Percentiles rank a stretch among this genome's conserved stretches.
phyloP scores from a whole-genome alignment of 2,329 filamentous ascomycete genomes.

The Ascochyta pisi region DNA sequence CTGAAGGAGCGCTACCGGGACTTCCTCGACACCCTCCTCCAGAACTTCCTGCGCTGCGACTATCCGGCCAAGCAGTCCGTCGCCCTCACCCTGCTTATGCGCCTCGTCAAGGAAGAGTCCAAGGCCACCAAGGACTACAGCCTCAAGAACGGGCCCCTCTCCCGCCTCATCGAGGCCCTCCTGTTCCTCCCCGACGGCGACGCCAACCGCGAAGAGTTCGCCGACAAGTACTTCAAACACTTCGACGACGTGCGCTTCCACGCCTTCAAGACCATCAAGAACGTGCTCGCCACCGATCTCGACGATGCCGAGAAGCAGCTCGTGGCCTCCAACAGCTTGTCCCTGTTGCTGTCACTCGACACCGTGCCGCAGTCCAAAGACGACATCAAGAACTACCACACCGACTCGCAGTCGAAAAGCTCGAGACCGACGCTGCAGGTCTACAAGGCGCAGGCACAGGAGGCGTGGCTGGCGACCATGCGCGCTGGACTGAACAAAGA shows the following conservation, averaged over 20 bases:
- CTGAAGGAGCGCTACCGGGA: conserved; percentile 76
- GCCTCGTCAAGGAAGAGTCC: conserved; percentile 77
- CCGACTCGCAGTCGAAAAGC: conserved; percentile 70
- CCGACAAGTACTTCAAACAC: conserved; percentile 77
- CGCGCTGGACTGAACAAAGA: conserved; percentile 69
- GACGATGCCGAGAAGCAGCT: conserved; percentile 28
- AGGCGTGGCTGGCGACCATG: conserved; percentile 84
- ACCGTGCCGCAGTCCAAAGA: conserved; percentile 71
- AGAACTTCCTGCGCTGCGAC: conserved; percentile 63
- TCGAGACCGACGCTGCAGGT: conserved; percentile 64
- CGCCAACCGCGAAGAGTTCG: conserved; percentile 72
- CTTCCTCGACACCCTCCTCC: conserved; percentile 69
- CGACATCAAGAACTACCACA: conserved; percentile 73
- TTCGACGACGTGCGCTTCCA: conserved; percentile 87
- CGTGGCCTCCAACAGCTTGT: conserved; percentile 61
- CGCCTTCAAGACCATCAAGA: conserved; percentile 78
- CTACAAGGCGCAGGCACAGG: conserved; percentile 82
- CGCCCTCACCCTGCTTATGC: conserved; percentile 81
- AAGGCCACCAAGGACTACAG: conserved; percentile 57
- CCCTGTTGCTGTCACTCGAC: conserved; percentile 71
- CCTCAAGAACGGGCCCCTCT: conserved; percentile 74
- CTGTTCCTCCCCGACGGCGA: conserved; percentile 65
- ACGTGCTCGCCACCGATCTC: conserved; percentile 48
- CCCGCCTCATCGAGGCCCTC: conserved; percentile 68
- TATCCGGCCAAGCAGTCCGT: conserved; percentile 70